A percentile compares a stretch with the other conserved stretches of the same genome.
These are phyloP conservation scores for Coemansia asiatica DNA, from an alignment of 192 early-diverging fungal genomes.

Conservation along the genomic window DNA sequence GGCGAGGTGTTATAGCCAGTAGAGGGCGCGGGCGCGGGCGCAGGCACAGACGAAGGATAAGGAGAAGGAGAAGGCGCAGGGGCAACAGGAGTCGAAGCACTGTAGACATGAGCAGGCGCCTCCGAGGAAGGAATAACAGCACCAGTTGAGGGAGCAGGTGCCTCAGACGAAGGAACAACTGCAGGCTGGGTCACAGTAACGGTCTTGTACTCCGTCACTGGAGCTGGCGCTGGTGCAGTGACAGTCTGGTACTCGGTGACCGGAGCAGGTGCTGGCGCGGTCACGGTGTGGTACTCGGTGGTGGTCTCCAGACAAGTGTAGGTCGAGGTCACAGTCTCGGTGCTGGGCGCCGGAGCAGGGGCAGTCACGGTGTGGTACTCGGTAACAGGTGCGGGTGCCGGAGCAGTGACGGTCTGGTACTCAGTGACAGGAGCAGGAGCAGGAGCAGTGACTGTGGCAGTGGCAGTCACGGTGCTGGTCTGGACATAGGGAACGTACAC, in stretches of 20 bases:
- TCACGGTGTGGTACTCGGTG: slow-evolving; percentile 16
- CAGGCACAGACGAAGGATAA: slow-evolving; percentile 1
- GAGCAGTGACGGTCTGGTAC: slow-evolving; percentile 20
- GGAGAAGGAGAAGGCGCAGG: slow-evolving; percentile 10
- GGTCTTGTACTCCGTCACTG: slow-evolving; percentile 26
- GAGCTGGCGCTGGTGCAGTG: slow-evolving; percentile 30
- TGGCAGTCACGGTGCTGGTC: slow-evolving; percentile 37
- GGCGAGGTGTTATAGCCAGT: background rate
- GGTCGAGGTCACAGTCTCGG: slow-evolving; percentile 5
- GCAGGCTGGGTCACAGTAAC: slow-evolving; percentile 15
- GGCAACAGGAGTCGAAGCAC: slow-evolving; percentile 11
- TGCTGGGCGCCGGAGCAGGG: slow-evolving; percentile 7
- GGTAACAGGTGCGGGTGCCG: slow-evolving; percentile 28
- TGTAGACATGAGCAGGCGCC: slow-evolving; percentile 24
- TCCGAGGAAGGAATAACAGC: slow-evolving; percentile 21
- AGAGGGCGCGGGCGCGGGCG: slow-evolving; percentile 7
- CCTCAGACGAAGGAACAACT: slow-evolving; percentile 23
- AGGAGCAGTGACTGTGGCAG: slow-evolving; percentile 28
- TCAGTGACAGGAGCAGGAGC: slow-evolving; percentile 25
- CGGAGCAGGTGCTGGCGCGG: slow-evolving; percentile 17
- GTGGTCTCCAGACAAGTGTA: background rate
- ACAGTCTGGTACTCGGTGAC: slow-evolving; percentile 19
- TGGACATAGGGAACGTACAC: slow-evolving; percentile 54
- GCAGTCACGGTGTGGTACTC: slow-evolving; percentile 15
- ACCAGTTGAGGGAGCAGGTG: slow-evolving; percentile 14